These are phyloP conservation scores for Musa schizocarpa DNA, from an alignment of 176 grass and related monocot genomes.

Conservation along the genomic window DNA sequence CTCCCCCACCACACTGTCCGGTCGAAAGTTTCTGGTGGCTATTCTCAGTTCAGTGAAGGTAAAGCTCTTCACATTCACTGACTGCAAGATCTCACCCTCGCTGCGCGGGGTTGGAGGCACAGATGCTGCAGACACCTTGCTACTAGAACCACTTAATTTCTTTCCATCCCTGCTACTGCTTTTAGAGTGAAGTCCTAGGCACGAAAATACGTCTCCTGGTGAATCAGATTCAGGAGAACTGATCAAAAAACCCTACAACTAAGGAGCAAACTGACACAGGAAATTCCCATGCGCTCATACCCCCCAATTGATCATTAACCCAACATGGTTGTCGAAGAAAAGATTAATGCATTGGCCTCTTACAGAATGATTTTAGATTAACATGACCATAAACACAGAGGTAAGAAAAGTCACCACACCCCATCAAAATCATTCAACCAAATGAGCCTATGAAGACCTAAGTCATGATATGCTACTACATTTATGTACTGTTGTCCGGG, in stretches of 20 bases:
- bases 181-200: conserved; percentile 48
- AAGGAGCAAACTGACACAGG: background rate
- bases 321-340: no score
- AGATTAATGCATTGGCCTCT: no score
- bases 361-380: no score
- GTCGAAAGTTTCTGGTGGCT: conserved; percentile 81
- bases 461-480: no score
- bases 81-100: conserved; percentile 61
- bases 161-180: conserved; percentile 41
- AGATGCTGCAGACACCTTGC: conserved; percentile 51
- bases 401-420: no score
- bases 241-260: background rate
- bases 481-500: no score
- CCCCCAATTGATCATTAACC: no score
- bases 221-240: conserved; percentile 8
- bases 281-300: no score
- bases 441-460: no score
- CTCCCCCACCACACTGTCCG: conserved; percentile 68
- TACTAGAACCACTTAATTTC: conserved; percentile 50
- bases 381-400: no score
- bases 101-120: conserved; percentile 35
- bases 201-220: conserved; percentile 1
- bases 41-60: conserved; percentile 49
- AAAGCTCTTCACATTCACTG: conserved; percentile 58
- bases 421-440: no score